Percentiles rank a stretch among this genome's conserved stretches.
These are phyloP conservation scores for Chenopodium berlandieri DNA, from an alignment of 148 eudicot species.

Conservation along the genomic window DNA sequence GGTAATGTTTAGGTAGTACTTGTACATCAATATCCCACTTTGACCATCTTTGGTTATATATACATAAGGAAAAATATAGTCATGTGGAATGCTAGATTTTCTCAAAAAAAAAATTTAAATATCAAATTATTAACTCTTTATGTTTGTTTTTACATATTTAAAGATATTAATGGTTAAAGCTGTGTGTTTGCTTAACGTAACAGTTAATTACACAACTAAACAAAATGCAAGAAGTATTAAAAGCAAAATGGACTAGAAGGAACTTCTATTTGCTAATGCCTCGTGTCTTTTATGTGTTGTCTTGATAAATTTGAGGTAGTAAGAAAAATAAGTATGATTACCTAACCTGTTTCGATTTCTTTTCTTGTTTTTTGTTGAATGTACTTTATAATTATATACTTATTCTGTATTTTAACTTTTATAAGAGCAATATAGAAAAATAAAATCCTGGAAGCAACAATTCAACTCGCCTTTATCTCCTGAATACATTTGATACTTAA, in stretches of 20 bases:
- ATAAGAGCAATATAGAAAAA: neutral
- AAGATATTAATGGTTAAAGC: too few relatives aligned
- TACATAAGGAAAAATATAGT: too few relatives aligned
- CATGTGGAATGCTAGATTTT: too few relatives aligned
- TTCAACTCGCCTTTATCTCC: neutral
- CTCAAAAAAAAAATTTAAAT: too few relatives aligned
- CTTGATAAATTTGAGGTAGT: neutral
- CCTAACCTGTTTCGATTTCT: neutral
- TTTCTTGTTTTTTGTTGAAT: neutral
- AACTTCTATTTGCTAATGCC: neutral
- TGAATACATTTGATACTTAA: neutral
- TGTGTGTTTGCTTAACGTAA: too few relatives aligned
- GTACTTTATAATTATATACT: neutral
- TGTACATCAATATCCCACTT: too few relatives aligned
- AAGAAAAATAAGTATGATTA: neutral
- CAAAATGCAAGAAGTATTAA: too few relatives aligned
- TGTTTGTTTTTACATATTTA: too few relatives aligned
- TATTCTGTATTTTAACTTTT: neutral
- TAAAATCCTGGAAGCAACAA: neutral
- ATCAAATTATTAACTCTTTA: too few relatives aligned
- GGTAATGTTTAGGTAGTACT: too few relatives aligned
- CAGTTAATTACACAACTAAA: too few relatives aligned
- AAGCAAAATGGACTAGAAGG: slow-evolving; percentile 1
- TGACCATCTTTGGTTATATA: too few relatives aligned
- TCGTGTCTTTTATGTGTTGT: neutral